Evolutionary conservation across 371 early-diverging fungal species (phyloP).

Genomic region (Syncephalastrum contaminatum): DNA sequence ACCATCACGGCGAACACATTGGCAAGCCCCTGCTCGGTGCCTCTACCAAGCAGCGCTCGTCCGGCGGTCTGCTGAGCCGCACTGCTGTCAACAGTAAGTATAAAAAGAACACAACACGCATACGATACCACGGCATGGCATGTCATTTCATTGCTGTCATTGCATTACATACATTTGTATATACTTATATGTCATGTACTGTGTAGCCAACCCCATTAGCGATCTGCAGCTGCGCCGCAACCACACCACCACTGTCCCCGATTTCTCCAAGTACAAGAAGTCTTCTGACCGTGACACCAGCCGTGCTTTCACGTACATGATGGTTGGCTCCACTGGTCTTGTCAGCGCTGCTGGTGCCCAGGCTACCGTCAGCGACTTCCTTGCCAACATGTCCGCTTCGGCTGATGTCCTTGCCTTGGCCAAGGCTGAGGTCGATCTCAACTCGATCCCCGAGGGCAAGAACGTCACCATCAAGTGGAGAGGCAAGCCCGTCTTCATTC

Average conservation of each 20-base stretch:
- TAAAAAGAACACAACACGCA: background rate
- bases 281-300: constrained; percentile 62
- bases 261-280: constrained; percentile 68
- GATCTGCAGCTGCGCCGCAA: constrained; percentile 54
- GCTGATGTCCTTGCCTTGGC: constrained; percentile 97
- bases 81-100: constrained; percentile 28
- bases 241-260: constrained; percentile 65
- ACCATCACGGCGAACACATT: constrained; percentile 35
- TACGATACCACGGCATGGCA: too few species aligned
- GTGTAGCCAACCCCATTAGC: constrained; percentile 31
- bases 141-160: too few species aligned
- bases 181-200: background rate
- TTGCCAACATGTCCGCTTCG: constrained; percentile 91
- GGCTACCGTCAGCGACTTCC: constrained; percentile 88
- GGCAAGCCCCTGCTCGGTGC: constrained; percentile 31
- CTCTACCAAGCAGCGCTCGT: constrained; percentile 28
- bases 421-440: constrained; percentile 94
- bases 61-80: constrained; percentile 21
- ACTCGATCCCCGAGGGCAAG: constrained; percentile 93
- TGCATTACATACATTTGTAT: too few species aligned
- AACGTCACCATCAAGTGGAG: constrained; percentile 98
- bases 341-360: constrained; percentile 88
- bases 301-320: constrained; percentile 87
- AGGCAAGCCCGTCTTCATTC: constrained; percentile 97
- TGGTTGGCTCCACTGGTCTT: constrained; percentile 91